Evolutionary conservation across 306 rosid species (phyloP).

Genomic region (Glycine tomentella): DNA sequence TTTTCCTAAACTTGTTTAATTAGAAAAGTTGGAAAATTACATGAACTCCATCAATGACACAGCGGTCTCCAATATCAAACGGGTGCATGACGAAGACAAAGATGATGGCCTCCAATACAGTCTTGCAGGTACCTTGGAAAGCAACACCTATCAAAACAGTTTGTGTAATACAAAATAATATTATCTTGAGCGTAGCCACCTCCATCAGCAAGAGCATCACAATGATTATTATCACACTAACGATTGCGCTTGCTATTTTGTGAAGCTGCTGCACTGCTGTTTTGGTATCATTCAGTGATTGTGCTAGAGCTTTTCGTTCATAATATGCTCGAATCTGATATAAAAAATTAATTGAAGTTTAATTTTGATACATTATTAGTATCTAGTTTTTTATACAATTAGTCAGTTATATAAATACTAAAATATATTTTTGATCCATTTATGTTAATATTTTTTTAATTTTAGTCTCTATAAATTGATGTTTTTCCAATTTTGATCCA

Average conservation of each 20-base stretch:
- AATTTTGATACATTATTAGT: neutral
- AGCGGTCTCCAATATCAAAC: constrained; percentile 65
- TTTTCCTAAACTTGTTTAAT: too few relatives aligned
- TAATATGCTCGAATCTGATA: constrained; percentile 65
- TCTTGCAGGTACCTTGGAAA: constrained; percentile 64
- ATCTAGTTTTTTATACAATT: too few relatives aligned
- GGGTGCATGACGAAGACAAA: constrained; percentile 71
- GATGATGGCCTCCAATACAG: constrained; percentile 58
- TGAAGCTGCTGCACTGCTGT: constrained; percentile 74
- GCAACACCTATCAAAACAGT: constrained; percentile 57
- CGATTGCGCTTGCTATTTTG: constrained; percentile 58
- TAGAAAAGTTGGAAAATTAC: constrained; percentile 34
- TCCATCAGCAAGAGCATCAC: constrained; percentile 58
- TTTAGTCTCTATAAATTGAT: too few relatives aligned
- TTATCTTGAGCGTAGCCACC: constrained; percentile 51
- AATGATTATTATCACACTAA: constrained; percentile 55
- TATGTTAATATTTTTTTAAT: too few relatives aligned
- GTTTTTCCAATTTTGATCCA: too few relatives aligned
- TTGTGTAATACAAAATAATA: constrained; percentile 56
- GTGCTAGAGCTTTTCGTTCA: constrained; percentile 63
- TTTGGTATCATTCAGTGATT: constrained; percentile 61
- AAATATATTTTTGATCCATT: too few relatives aligned
- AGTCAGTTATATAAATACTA: too few relatives aligned
- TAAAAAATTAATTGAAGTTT: neutral
- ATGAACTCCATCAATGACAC: constrained; percentile 63